phyloP scores from a whole-genome alignment of 2,329 filamentous ascomycete genomes.

The Biscogniauxia sp. region DNA sequence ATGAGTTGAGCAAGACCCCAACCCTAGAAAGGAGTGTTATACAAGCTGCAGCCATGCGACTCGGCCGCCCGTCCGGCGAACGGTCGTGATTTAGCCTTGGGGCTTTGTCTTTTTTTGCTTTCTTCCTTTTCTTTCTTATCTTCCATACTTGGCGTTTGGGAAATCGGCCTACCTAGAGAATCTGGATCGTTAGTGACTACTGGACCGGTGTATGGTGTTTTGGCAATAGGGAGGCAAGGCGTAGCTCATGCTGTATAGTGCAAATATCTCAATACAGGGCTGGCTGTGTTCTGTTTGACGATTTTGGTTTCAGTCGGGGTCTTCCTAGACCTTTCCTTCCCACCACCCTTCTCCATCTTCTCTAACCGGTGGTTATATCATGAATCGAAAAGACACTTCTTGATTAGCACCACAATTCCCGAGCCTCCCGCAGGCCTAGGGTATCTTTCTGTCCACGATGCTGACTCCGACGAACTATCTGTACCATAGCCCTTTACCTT shows the following conservation, averaged over 20 bases:
- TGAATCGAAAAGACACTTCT: not conserved
- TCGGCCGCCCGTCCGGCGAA: slow-evolving; percentile 11
- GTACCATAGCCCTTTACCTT: not conserved
- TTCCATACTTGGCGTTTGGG: slow-evolving; percentile 9
- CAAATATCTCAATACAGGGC: not conserved
- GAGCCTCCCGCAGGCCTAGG: not conserved
- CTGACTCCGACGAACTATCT: no score
- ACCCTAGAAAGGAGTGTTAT: slow-evolving; percentile 30
- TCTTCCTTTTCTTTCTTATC: not conserved
- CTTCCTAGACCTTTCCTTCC: not conserved
- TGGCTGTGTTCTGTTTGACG: not conserved
- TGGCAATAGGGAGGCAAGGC: not conserved
- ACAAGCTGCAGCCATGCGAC: slow-evolving; percentile 26
- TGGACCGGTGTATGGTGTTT: not conserved
- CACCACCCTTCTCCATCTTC: not conserved
- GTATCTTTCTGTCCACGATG: not conserved
- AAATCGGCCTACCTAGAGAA: not conserved
- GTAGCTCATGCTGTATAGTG: slow-evolving; percentile 2
- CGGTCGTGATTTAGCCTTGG: slow-evolving; percentile 4
- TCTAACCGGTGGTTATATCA: not conserved
- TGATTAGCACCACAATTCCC: not conserved
- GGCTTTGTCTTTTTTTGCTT: not conserved
- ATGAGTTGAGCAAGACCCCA: slow-evolving; percentile 28
- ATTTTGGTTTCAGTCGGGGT: not conserved
- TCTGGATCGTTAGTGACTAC: slow-evolving; percentile 7